phyloP scores from a whole-genome alignment of 345 rosid genomes.

The Iberis pinnata region DNA sequence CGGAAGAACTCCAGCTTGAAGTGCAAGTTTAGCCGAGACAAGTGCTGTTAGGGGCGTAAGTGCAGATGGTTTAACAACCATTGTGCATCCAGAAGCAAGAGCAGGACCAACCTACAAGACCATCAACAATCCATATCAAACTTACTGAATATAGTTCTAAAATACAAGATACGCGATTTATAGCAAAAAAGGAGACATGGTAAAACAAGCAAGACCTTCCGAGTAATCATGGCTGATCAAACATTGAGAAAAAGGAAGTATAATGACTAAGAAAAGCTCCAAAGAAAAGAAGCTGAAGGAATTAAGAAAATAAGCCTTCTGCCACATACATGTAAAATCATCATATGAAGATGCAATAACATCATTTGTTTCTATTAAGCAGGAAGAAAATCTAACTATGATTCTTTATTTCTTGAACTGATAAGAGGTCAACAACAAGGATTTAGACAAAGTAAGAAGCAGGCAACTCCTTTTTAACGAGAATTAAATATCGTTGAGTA shows the following conservation, averaged over 20 bases:
- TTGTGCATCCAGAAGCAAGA: conserved; percentile 97
- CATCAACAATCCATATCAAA: conserved; percentile 25
- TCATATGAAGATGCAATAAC: conserved; percentile 78
- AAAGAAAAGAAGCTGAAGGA: conserved; percentile 1
- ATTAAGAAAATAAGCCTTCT: conserved; percentile 7
- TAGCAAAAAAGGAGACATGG: conserved; percentile 1
- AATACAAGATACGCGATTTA: conserved; percentile 10
- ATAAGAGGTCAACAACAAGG: no score
- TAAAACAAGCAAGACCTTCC: conserved; percentile 51
- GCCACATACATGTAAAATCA: conserved; percentile 61
- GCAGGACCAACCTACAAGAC: conserved; percentile 87
- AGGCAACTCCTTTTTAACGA: no score
- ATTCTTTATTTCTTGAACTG: no score
- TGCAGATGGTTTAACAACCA: conserved; percentile 91
- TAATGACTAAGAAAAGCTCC: no score
- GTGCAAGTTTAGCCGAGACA: conserved; percentile 88
- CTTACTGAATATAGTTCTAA: background rate
- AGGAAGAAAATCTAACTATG: no score
- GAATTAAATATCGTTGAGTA: no score
- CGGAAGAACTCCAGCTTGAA: conserved; percentile 98
- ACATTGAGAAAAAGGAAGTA: background rate
- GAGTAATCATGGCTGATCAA: conserved; percentile 84
- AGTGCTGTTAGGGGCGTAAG: conserved; percentile 91
- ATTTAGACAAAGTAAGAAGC: no score
- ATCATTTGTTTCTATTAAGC: conserved; percentile 69